Evolutionary conservation across 768 basidiomycete genomes (phyloP), one percentile per base, ranked within the genome.

Genomic region (Chalciporus sphaerocephalus): DNA sequence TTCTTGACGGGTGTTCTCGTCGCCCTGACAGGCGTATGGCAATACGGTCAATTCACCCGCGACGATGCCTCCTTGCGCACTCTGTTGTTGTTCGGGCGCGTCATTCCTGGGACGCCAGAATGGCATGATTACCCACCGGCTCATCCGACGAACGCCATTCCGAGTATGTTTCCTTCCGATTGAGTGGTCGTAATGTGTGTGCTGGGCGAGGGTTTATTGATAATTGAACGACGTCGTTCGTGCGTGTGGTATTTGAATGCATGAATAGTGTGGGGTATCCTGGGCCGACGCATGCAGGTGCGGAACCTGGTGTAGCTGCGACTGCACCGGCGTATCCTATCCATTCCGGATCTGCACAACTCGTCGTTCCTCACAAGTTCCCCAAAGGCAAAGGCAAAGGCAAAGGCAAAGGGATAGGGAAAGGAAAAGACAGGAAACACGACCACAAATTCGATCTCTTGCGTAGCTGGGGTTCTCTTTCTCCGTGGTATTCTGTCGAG

Each of bases 401-500:
- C 2, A 11, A 56, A 49, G n/a, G 30, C 56, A 25, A 59, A 53
- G 20, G 65, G 69, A 11, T 62, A 68, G 35, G 60, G 30, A 32
- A 32, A 32, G n/a, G 30, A 32, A 28, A 13, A 28, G n/a, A n/a
- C n/a, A n/a, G 9, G 30, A 32, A 67, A 12, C 52, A 59, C n/a
- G n/a, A n/a, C n/a, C n/a, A n/a, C 17, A 56, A 61, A 17, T 87
- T 85, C 53, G 78, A 85, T 55, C 57, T 89, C 32, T 79, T 87
- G 66, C 75, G 71, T 61, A 74, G 77, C 42, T 88, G 85, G 86
- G 87, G 87, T 6, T 87, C 87, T 54, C 65, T 87, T 35, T 81
- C 82, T 3, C 87, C 87, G 2, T 90, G 87, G 87, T 89, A 81
- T 60, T 85, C 82, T 49, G 78, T 86, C 23, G 70, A 70, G 22